Percentiles rank a stretch among this genome's conserved stretches.
Evolutionary conservation across 2,329 filamentous ascomycete genomes (phyloP).

Genomic region (Aspergillus persii): DNA sequence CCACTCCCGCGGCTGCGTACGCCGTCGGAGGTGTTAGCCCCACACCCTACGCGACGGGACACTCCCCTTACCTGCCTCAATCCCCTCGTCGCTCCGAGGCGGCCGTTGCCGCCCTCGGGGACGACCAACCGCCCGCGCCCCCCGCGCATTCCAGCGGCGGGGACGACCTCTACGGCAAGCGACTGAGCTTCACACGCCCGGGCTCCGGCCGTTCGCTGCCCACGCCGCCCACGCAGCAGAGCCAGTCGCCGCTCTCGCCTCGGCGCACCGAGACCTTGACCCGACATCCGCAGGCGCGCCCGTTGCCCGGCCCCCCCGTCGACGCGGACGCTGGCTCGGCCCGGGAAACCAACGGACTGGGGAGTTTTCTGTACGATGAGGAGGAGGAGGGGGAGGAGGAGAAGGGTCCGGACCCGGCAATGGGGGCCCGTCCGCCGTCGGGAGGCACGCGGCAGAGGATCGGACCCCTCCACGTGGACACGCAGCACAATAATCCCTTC

Average conservation of each 20-base stretch:
- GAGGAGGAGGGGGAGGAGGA: too few relatives aligned
- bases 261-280: slow-evolving; percentile 53
- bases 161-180: slow-evolving; percentile 27
- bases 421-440: slow-evolving; percentile 16
- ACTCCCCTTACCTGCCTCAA: slow-evolving; percentile 22
- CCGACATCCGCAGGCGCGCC: slow-evolving; percentile 57
- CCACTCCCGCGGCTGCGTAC: slow-evolving; percentile 20
- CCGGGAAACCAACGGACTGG: slow-evolving; percentile 21
- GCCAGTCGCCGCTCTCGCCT: slow-evolving; percentile 49
- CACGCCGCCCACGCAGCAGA: slow-evolving; percentile 52
- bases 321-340: slow-evolving; percentile 40
- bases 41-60: neutral
- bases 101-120: slow-evolving; percentile 16
- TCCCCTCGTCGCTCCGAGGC: slow-evolving; percentile 23
- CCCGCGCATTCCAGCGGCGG: slow-evolving; percentile 27
- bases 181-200: slow-evolving; percentile 28
- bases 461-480: slow-evolving; percentile 22
- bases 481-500: slow-evolving; percentile 10
- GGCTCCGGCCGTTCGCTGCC: slow-evolving; percentile 41
- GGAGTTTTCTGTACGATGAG: slow-evolving; percentile 50
- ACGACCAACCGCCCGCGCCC: slow-evolving; percentile 35
- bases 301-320: slow-evolving; percentile 57
- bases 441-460: slow-evolving; percentile 26
- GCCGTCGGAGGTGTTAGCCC: slow-evolving; percentile 9
- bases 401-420: too few relatives aligned